phyloP scores from a whole-genome alignment of 164 flowering plant genomes.

The Magnolia sinica region DNA sequence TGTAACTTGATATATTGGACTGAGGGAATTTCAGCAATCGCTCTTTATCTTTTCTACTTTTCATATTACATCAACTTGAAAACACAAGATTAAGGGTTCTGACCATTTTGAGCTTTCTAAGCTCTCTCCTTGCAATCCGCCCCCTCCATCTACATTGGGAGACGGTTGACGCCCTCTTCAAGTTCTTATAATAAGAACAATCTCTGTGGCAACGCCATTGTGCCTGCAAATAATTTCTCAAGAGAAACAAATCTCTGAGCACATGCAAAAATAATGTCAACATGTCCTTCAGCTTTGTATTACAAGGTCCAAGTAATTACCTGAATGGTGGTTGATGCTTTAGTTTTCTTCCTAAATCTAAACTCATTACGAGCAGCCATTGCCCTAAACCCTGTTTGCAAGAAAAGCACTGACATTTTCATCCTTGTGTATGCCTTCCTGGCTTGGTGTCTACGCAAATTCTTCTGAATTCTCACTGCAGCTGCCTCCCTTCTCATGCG shows the following conservation, averaged over 20 bases:
- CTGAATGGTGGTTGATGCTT: slow-evolving; percentile 65
- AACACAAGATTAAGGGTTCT: slow-evolving; percentile 5
- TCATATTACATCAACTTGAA: not conserved
- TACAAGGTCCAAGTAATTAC: slow-evolving; percentile 22
- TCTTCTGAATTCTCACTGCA: slow-evolving; percentile 68
- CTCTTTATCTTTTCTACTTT: too few relatives aligned
- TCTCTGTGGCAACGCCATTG: slow-evolving; percentile 65
- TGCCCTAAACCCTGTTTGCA: slow-evolving; percentile 71
- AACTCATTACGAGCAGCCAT: slow-evolving; percentile 62
- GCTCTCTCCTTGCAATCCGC: slow-evolving; percentile 47
- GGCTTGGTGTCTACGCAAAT: slow-evolving; percentile 42
- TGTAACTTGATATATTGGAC: too few relatives aligned
- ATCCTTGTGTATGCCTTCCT: slow-evolving; percentile 38
- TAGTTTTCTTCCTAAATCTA: slow-evolving; percentile 44
- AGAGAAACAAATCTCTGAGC: not conserved
- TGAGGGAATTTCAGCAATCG: too few relatives aligned
- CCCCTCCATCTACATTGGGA: slow-evolving; percentile 73
- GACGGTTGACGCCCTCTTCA: slow-evolving; percentile 46
- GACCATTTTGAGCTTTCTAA: slow-evolving; percentile 56
- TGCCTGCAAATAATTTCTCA: slow-evolving; percentile 43
- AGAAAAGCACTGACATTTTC: slow-evolving; percentile 37
- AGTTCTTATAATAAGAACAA: slow-evolving; percentile 48
- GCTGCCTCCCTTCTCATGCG: slow-evolving; percentile 53
- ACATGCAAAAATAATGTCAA: not conserved
- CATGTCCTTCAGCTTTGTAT: not conserved